These are phyloP conservation scores for Scenedesmus sp. DNA, from an alignment of 163 green algal species.

Conservation along the genomic window DNA sequence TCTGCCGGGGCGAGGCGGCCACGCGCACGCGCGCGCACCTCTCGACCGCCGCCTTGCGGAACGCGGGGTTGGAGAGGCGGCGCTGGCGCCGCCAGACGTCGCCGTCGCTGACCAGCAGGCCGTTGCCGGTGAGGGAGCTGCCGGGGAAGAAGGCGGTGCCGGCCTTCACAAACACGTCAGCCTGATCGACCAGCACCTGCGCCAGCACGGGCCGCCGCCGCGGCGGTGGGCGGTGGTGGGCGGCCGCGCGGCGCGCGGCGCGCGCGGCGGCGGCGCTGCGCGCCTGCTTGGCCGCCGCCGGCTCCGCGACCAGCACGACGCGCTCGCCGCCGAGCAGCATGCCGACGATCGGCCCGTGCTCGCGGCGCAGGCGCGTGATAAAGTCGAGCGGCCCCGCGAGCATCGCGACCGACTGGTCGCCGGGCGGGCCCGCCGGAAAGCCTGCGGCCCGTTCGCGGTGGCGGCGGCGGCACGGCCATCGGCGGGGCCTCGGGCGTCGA, in stretches of 20 bases:
- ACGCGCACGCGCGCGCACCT: neutral
- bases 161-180: constrained; percentile 67
- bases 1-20: too few species aligned
- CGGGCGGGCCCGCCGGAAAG: constrained; percentile 64
- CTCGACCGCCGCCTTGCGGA: constrained; percentile 78
- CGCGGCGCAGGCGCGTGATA: constrained; percentile 43
- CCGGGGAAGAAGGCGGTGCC: constrained; percentile 93
- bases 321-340: constrained; percentile 81
- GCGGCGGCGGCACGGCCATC: neutral
- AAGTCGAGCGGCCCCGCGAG: constrained; percentile 68
- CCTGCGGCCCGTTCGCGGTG: constrained; percentile 12
- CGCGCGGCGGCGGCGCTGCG: neutral
- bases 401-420: constrained; percentile 69
- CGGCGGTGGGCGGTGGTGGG: neutral
- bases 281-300: constrained; percentile 48
- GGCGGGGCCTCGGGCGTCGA: neutral
- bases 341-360: constrained; percentile 68
- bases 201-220: neutral
- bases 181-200: constrained; percentile 58
- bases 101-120: constrained; percentile 88
- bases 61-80: constrained; percentile 85
- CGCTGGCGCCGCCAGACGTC: constrained; percentile 82
- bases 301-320: constrained; percentile 77
- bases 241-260: too few species aligned
- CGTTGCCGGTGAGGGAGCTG: constrained; percentile 80